Percentiles rank a stretch among this genome's conserved stretches.
phyloP scores from a whole-genome alignment of 306 rosid genomes.

The Trifolium subterraneum region DNA sequence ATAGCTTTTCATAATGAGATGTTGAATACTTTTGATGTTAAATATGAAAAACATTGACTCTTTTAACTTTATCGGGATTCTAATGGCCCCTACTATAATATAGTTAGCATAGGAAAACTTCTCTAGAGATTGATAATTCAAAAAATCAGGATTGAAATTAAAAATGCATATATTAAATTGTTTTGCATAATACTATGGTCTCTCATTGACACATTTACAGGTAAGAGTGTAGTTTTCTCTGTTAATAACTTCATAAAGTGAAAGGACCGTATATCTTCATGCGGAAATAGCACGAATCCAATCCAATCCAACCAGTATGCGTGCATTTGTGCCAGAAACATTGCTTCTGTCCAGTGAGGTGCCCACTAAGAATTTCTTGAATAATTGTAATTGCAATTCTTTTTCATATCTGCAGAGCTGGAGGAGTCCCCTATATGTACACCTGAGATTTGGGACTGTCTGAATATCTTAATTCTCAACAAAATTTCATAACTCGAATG shows the following conservation, averaged over 20 bases:
- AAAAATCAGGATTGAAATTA: constrained; percentile 30
- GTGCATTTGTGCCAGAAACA: constrained; percentile 34
- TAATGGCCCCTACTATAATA: background rate
- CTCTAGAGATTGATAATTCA: background rate
- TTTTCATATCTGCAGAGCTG: constrained; percentile 34
- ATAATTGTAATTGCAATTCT: constrained; percentile 22
- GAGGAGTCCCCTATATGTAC: constrained; percentile 41
- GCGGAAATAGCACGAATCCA: constrained; percentile 26
- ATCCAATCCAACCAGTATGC: constrained; percentile 41
- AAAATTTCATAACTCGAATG: constrained; percentile 30
- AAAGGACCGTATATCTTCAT: constrained; percentile 35
- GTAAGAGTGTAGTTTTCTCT: constrained; percentile 35
- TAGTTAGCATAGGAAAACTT: background rate
- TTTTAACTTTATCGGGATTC: too few species aligned
- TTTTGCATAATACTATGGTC: constrained; percentile 19
- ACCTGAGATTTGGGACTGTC: constrained; percentile 32
- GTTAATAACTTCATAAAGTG: constrained; percentile 21
- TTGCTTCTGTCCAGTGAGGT: constrained; percentile 27
- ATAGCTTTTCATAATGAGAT: too few species aligned
- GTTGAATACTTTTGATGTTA: too few species aligned
- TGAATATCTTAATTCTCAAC: constrained; percentile 35
- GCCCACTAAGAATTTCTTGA: constrained; percentile 34
- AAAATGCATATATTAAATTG: constrained; percentile 24
- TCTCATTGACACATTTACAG: constrained; percentile 41
- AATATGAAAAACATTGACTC: too few species aligned